Conservation (phyloP, 768 basidiomycete genomes). For the Glaciozyma antarctica region DNA sequence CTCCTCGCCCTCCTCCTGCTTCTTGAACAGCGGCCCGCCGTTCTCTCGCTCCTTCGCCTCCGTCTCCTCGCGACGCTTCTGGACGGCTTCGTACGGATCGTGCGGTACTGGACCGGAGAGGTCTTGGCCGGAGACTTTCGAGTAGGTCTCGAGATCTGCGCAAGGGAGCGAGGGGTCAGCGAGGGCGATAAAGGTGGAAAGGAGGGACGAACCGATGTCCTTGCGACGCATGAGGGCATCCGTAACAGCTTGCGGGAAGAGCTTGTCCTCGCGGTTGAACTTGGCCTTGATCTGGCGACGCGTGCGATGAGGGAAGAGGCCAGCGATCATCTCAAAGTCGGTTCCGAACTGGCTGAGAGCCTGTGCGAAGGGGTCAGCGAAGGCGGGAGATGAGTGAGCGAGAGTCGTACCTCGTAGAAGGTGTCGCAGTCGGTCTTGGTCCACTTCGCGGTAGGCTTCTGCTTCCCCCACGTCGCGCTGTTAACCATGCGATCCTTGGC, state of each 20-base stretch:
- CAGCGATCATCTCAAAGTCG: slow-evolving; percentile 85
- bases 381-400: background rate
- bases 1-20: too few species aligned
- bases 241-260: slow-evolving; percentile 64
- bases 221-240: slow-evolving; percentile 48
- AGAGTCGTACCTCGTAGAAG: slow-evolving; percentile 65
- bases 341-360: slow-evolving; percentile 83
- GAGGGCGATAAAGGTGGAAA: too few species aligned
- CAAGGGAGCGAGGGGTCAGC: too few species aligned
- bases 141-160: slow-evolving; percentile 21
- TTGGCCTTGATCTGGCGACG: slow-evolving; percentile 86
- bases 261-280: slow-evolving; percentile 80
- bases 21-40: background rate
- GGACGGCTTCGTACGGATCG: slow-evolving; percentile 30
- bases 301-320: slow-evolving; percentile 71
- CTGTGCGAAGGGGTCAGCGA: slow-evolving; percentile 44
- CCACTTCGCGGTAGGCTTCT: slow-evolving; percentile 69
- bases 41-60: slow-evolving; percentile 5
- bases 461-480: slow-evolving; percentile 68
- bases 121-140: slow-evolving; percentile 24
- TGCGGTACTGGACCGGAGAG: slow-evolving; percentile 27
- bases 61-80: slow-evolving; percentile 18
- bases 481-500: slow-evolving; percentile 76
- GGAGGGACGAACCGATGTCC: slow-evolving; percentile 13
- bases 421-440: slow-evolving; percentile 78